phyloP scores from a whole-genome alignment of 352 stramenopile species.

The Globisporangium acanthophoron region DNA sequence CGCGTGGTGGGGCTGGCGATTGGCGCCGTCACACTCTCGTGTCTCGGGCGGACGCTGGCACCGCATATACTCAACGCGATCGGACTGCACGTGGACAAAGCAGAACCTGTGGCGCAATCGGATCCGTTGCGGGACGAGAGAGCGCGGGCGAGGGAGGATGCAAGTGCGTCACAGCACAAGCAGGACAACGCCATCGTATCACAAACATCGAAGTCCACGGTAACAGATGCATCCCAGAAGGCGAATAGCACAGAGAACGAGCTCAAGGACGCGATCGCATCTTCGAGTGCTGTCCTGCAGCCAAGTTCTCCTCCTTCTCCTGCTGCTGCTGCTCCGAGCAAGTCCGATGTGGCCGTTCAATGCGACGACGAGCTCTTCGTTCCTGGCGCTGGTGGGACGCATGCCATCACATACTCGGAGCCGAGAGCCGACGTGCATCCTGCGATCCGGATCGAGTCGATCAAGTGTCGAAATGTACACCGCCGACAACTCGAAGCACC shows the following conservation, averaged over 20 bases:
- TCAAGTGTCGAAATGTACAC: background rate
- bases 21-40: slow-evolving; percentile 34
- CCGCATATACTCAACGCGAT: slow-evolving; percentile 27
- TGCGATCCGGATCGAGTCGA: slow-evolving; percentile 2
- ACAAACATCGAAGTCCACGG: background rate
- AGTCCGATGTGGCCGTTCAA: slow-evolving; percentile 22
- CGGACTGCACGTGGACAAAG: slow-evolving; percentile 22
- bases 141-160: background rate
- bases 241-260: background rate
- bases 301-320: background rate
- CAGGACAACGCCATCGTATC: background rate
- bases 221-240: background rate
- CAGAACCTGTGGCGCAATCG: background rate
- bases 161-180: background rate
- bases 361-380: slow-evolving; percentile 17
- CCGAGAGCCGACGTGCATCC: background rate
- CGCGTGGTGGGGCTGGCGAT: slow-evolving; percentile 15
- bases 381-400: background rate
- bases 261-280: background rate
- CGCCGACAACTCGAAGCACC: background rate
- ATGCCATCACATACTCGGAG: background rate
- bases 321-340: background rate
- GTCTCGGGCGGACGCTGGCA: slow-evolving; percentile 32
- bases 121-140: background rate
- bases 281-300: background rate